Evolutionary conservation across 2,329 filamentous ascomycete genomes (phyloP).

Genomic region (Fusarium acutatum): DNA sequence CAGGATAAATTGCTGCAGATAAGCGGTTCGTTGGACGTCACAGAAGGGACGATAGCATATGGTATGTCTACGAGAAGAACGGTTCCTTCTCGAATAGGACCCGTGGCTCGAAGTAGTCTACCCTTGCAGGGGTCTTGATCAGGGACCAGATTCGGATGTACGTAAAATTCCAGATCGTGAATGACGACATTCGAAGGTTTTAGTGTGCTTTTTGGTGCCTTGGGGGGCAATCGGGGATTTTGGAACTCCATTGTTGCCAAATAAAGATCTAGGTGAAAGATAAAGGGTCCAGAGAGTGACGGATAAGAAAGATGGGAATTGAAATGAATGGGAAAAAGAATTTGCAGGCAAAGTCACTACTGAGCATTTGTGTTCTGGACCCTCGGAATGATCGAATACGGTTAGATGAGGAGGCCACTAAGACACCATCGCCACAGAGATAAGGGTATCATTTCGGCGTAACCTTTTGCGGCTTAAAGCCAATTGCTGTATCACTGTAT

Average conservation of each 20-base stretch:
- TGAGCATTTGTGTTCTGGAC: constrained; percentile 22
- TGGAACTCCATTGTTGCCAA: constrained; percentile 28
- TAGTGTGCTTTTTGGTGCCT: constrained; percentile 9
- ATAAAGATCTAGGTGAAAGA: neutral
- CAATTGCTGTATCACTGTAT: constrained; percentile 11
- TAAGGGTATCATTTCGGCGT: constrained; percentile 22
- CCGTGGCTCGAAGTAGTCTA: constrained; percentile 37
- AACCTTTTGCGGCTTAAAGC: constrained; percentile 34
- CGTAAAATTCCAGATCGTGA: constrained; percentile 33
- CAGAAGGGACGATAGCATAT: constrained; percentile 42
- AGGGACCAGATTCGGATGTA: constrained; percentile 35
- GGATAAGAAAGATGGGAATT: neutral
- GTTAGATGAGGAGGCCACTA: constrained; percentile 33
- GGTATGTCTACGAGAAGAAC: constrained; percentile 40
- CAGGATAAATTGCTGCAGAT: constrained; percentile 43
- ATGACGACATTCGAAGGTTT: constrained; percentile 15
- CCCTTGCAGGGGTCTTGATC: constrained; percentile 40
- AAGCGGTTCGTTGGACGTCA: constrained; percentile 27
- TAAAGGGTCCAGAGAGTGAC: neutral
- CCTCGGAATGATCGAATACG: constrained; percentile 21
- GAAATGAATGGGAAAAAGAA: constrained; percentile 5
- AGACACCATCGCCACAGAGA: constrained; percentile 26
- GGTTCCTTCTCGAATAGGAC: constrained; percentile 37
- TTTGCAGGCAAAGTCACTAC: constrained; percentile 1
- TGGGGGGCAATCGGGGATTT: constrained; percentile 16